Evolutionary conservation across 2,329 filamentous ascomycete species (phyloP).

Genomic region (Torrubiella hemipterigena): DNA sequence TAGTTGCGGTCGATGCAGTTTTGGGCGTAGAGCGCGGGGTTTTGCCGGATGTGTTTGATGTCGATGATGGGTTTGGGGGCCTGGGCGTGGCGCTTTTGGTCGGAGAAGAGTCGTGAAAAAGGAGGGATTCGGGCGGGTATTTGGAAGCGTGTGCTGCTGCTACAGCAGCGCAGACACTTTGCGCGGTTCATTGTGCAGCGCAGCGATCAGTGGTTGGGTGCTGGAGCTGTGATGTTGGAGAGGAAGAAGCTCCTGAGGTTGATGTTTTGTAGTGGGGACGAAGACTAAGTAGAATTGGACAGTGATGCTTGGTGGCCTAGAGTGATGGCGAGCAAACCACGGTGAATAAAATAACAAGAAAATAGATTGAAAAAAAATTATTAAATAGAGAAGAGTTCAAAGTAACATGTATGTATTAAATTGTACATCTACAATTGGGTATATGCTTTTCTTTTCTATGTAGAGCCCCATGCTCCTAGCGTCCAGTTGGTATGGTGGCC

Average conservation of each 20-base stretch:
- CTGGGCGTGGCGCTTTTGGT: constrained; percentile 44
- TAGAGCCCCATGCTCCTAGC: constrained; percentile 47
- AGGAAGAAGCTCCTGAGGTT: too few species aligned
- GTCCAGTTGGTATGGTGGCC: constrained; percentile 43
- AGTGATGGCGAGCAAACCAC: too few species aligned
- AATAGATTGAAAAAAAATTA: constrained; percentile 14
- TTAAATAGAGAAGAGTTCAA: constrained; percentile 11
- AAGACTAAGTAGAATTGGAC: too few species aligned
- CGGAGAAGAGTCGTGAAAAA: constrained; percentile 12
- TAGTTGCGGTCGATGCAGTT: constrained; percentile 87
- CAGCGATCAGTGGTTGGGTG: too few species aligned
- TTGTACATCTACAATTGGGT: neutral
- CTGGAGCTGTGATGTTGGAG: too few species aligned
- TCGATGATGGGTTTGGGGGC: constrained; percentile 73
- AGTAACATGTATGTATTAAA: neutral
- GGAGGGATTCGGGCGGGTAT: too few species aligned
- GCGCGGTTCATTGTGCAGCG: too few species aligned
- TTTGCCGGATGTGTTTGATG: constrained; percentile 80
- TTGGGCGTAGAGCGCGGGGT: constrained; percentile 65
- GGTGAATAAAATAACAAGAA: too few species aligned
- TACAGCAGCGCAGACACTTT: too few species aligned
- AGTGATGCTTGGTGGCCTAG: too few species aligned
- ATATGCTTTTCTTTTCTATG: constrained; percentile 19
- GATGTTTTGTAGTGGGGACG: too few species aligned
- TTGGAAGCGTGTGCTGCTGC: too few species aligned